Evolutionary conservation across 306 rosid genomes (phyloP).

Genomic region (Sicyos edulis): DNA sequence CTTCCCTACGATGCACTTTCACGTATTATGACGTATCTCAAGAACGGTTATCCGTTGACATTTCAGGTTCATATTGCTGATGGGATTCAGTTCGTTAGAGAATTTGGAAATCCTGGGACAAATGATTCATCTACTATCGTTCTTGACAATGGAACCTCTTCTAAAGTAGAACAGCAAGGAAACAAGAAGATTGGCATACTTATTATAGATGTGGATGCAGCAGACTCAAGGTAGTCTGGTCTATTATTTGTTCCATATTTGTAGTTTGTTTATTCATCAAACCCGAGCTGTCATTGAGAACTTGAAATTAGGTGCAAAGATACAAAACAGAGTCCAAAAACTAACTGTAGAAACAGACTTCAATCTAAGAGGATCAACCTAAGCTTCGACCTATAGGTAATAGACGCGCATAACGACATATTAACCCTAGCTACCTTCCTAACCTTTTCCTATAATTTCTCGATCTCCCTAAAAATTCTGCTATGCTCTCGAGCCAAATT

Average conservation of each 20-base stretch:
- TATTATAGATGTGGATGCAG: conserved; percentile 84
- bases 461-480: neutral
- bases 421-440: no score
- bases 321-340: no score
- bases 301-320: neutral
- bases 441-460: no score
- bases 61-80: conserved; percentile 82
- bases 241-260: conserved; percentile 20
- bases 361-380: no score
- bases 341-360: no score
- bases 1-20: neutral
- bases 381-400: no score
- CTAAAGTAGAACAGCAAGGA: conserved; percentile 30
- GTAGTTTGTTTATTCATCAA: neutral
- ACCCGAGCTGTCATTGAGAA: neutral
- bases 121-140: neutral
- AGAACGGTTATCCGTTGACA: conserved; percentile 18
- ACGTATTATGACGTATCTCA: neutral
- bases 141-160: conserved; percentile 28
- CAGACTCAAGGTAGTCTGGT: conserved; percentile 64
- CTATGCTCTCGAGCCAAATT: neutral
- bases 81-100: conserved; percentile 72
- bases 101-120: conserved; percentile 28
- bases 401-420: no score
- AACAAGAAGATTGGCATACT: conserved; percentile 56